phyloP scores from a whole-genome alignment of 1,284 basidiomycete genomes.

The Sphaerobolus stellatus region DNA sequence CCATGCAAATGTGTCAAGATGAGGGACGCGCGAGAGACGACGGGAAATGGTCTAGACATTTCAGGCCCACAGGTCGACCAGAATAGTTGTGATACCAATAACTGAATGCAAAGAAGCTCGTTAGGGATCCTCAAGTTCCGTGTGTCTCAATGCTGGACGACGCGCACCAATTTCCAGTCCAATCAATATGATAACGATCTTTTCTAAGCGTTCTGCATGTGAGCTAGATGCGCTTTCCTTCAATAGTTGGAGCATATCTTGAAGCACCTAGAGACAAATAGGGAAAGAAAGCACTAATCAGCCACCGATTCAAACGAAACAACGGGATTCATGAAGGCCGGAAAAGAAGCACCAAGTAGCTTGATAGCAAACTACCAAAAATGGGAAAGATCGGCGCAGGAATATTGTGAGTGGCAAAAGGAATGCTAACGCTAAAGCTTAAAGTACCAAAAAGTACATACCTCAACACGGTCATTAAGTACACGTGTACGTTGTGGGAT shows the following conservation, averaged over 20 bases:
- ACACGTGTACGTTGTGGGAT: constrained; percentile 93
- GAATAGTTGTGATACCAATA: constrained; percentile 69
- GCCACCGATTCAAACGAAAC: no score
- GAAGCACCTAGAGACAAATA: constrained; percentile 83
- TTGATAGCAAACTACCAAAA: no score
- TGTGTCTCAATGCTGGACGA: not conserved
- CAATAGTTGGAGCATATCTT: constrained; percentile 95
- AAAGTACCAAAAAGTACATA: constrained; percentile 29
- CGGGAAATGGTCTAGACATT: constrained; percentile 5
- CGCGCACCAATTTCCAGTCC: constrained; percentile 78
- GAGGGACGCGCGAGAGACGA: not conserved
- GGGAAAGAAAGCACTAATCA: no score
- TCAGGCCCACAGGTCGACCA: constrained; percentile 57
- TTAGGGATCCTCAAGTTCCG: constrained; percentile 8
- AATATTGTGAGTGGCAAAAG: not conserved
- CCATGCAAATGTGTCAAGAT: not conserved
- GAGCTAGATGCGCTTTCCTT: constrained; percentile 93
- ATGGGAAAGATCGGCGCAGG: not conserved
- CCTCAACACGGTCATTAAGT: constrained; percentile 92
- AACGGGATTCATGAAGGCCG: no score
- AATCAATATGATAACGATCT: constrained; percentile 92
- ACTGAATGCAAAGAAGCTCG: constrained; percentile 39
- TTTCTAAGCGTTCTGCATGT: constrained; percentile 92
- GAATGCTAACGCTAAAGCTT: constrained; percentile 8
- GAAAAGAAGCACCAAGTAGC: no score